Evolutionary conservation across 306 rosid genomes (phyloP).

Genomic region (Casuarina glauca): DNA sequence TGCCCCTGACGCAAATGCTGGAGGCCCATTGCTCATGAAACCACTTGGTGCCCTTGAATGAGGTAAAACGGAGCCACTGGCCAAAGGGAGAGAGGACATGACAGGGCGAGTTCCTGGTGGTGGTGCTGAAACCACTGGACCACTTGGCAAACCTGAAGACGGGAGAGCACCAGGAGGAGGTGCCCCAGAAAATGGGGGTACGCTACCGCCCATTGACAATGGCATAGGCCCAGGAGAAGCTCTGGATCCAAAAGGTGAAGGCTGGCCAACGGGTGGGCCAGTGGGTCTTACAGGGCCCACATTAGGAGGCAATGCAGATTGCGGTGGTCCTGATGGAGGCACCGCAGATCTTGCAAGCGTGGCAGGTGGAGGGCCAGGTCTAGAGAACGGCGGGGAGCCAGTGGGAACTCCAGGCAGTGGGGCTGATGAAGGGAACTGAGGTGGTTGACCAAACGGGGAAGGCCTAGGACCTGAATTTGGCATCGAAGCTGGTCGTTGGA

Average conservation of each 20-base stretch:
- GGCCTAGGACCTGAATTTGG: constrained; percentile 70
- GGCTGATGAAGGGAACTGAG: constrained; percentile 50
- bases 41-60: constrained; percentile 44
- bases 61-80: constrained; percentile 33
- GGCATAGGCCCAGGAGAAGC: constrained; percentile 52
- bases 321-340: constrained; percentile 55
- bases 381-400: constrained; percentile 50
- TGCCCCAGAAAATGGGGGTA: constrained; percentile 45
- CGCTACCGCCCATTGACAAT: constrained; percentile 35
- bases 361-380: constrained; percentile 76
- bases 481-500: constrained; percentile 69
- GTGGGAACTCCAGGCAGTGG: constrained; percentile 49
- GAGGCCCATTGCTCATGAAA: constrained; percentile 80
- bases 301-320: constrained; percentile 41
- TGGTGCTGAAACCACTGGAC: constrained; percentile 38
- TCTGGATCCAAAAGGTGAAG: constrained; percentile 45
- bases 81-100: constrained; percentile 46
- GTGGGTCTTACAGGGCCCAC: constrained; percentile 35
- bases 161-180: constrained; percentile 50
- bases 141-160: constrained; percentile 30
- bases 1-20: constrained; percentile 48
- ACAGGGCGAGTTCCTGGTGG: constrained; percentile 50
- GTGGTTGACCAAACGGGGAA: constrained; percentile 68
- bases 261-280: constrained; percentile 51
- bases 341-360: constrained; percentile 47